Base-by-base conservation (phyloP, 23 red algal genomes). In the Gracilariopsis chorda region DNA sequence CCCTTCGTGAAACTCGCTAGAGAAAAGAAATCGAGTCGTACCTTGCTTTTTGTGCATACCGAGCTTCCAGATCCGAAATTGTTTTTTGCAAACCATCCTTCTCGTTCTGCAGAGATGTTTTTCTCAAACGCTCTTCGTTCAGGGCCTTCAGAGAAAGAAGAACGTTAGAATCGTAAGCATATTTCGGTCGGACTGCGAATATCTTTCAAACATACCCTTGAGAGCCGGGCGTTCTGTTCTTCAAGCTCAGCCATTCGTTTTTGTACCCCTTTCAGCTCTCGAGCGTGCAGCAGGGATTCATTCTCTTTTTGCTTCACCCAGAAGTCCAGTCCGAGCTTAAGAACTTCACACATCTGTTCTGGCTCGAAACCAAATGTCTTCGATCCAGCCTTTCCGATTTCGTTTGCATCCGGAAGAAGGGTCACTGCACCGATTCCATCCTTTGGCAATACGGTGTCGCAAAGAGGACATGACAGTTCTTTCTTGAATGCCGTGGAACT, bases 371-470 rank as follows among this genome's bases (percentile, higher is more conserved):
- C 85, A 33, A 76, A 89, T 33, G 78, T 73, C 53, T 47, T 89
- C 6, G 85, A 24, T 7, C 49, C 70, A 19, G 51, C 40, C 46
- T 89, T 89, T 73, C 47, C 78, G 7, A 91, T 24, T 32, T 82
- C 48, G 39, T 21, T 41, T 0, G 36, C 35, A 30, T 91, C 77
- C 17, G 88, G 88, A 24, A 65, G 40, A 8, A 82, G 28, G 2
- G 48, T 35, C 48, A 93, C 53, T 45, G 82, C 57, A 12, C 59
- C 80, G 42, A 93, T 77, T 24, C 90, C 90, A 62, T 93, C 80
- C 51, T 93, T 93, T 70, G 80, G 64, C 24, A 85, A 65, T 13
- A 93, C 79, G 33, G 90, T 93, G 56, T 93, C 90, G 48, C 90
- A 91, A 59, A 82, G 46, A 19, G 88, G 88, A 42, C 88, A 91